Evolutionary conservation across 192 early-diverging fungal genomes (phyloP), one percentile per base, ranked within the genome.

Genomic region (Podila minutissima): DNA sequence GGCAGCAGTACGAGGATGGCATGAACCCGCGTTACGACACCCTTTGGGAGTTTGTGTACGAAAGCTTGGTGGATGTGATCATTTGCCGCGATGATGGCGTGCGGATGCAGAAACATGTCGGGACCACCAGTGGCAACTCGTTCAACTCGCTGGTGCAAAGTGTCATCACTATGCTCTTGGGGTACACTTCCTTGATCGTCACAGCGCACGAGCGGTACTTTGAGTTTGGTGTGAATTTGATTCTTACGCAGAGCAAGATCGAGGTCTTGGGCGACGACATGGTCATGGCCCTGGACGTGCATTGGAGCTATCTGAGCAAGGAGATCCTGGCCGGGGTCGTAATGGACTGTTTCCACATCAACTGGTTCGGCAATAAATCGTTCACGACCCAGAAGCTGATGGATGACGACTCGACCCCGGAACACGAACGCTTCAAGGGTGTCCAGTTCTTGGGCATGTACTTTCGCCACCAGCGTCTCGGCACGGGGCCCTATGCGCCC

Each of bases 51-150:
- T 72, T 79, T 53, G 70, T 79, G 4, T 79, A 79, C 20, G 58
- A 79, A 8, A 67, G 59, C 20, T 29, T 79, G 55, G 70, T 79
- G 2, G 65, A 72, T 35, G 76, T 79, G 12, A 37, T 72, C 10
- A 79, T 79, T 29, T 79, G 76, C 50, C 69, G 76, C 29, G 76
- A 79, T 51, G 76, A 79, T 9, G 76, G 76, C 11, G 68, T 79
- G 59, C 64, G 76, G 19, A 60, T 79, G 70, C 76, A 72, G 46
- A 79, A 79, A 26, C 64, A 72, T 55, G 69, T 71, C 5, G 76
- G 76, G n/a, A 79, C 76, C 8, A 79, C 76, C n/a, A 72, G 70
- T 28, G 76, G 70, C 8, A 79, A 79, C 53, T 72, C 65, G 17
- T 79, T 79, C 66, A 79, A 79, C 46, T 72, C 76, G 0, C 20